These are phyloP conservation scores for Trichothecium sympodiale DNA, from an alignment of 2,329 filamentous ascomycete genomes.

Conservation along the genomic window DNA sequence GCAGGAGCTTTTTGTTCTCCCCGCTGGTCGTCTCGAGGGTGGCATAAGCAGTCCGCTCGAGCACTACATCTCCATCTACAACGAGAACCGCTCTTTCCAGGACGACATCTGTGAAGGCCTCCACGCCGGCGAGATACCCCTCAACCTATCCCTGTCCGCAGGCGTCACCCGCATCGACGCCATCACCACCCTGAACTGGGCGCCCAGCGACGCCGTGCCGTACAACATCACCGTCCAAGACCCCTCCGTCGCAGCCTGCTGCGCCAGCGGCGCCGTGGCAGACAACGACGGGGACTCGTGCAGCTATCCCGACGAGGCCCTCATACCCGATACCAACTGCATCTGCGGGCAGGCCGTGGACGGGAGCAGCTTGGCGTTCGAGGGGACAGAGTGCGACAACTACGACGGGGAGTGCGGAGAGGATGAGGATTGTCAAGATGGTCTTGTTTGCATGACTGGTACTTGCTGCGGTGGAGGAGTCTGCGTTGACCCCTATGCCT, in stretches of 20 bases:
- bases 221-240: slow-evolving; percentile 24
- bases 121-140: slow-evolving; percentile 17
- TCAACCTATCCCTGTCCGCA: slow-evolving; percentile 20
- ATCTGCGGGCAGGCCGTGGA: slow-evolving; percentile 20
- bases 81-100: slow-evolving; percentile 15
- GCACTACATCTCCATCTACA: slow-evolving; percentile 20
- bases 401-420: slow-evolving; percentile 14
- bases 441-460: slow-evolving; percentile 20
- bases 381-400: slow-evolving; percentile 21
- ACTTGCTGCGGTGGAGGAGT: slow-evolving; percentile 24
- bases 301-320: slow-evolving; percentile 19
- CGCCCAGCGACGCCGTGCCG: slow-evolving; percentile 10
- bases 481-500: slow-evolving; percentile 24
- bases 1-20: slow-evolving; percentile 14
- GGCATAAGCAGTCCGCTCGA: slow-evolving; percentile 14
- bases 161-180: slow-evolving; percentile 16
- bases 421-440: slow-evolving; percentile 16
- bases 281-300: slow-evolving; percentile 11
- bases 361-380: slow-evolving; percentile 17
- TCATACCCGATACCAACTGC: slow-evolving; percentile 18
- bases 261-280: slow-evolving; percentile 15
- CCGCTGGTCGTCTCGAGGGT: slow-evolving; percentile 15
- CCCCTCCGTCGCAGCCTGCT: slow-evolving; percentile 20
- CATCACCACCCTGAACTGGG: slow-evolving; percentile 18
- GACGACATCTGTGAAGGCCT: slow-evolving; percentile 23